Evolutionary conservation across 2,329 filamentous ascomycete genomes (phyloP).

Genomic region (Neonectria punicea): DNA sequence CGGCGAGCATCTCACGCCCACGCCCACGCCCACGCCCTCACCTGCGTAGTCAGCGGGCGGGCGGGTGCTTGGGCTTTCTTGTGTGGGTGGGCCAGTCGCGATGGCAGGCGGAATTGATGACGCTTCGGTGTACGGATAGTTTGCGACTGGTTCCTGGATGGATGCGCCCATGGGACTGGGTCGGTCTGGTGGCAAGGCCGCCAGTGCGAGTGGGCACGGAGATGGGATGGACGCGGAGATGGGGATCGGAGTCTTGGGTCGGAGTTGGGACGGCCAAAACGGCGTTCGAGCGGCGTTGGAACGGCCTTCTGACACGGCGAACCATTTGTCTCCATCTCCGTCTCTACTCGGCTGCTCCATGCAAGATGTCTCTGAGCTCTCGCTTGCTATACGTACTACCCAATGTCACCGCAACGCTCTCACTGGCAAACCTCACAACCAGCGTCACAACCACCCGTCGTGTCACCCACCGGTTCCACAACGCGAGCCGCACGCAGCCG

Average conservation of each 20-base stretch:
- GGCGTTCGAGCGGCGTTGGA: not conserved
- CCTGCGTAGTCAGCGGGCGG: not conserved
- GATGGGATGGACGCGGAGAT: not conserved
- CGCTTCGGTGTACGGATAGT: not conserved
- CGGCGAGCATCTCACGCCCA: not conserved
- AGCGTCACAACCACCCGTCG: not conserved
- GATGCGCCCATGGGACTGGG: not conserved
- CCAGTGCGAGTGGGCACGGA: not conserved
- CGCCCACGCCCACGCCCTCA: not conserved
- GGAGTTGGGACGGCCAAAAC: not conserved
- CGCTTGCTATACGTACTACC: not conserved
- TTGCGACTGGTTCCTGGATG: constrained; percentile 3
- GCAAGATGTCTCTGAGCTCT: not conserved
- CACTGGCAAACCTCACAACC: not conserved
- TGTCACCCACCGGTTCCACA: not conserved
- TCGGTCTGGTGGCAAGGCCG: not conserved
- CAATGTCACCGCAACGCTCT: not conserved
- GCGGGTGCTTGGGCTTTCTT: not conserved
- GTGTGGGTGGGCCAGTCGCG: not conserved
- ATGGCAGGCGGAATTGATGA: not conserved
- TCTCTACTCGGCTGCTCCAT: no score
- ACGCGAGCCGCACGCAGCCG: not conserved
- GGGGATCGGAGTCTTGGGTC: not conserved
- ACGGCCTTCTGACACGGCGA: not conserved
- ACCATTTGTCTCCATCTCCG: not conserved